Base-by-base conservation (phyloP, 345 rosid species). In the Eucalyptus tenuipes region DNA sequence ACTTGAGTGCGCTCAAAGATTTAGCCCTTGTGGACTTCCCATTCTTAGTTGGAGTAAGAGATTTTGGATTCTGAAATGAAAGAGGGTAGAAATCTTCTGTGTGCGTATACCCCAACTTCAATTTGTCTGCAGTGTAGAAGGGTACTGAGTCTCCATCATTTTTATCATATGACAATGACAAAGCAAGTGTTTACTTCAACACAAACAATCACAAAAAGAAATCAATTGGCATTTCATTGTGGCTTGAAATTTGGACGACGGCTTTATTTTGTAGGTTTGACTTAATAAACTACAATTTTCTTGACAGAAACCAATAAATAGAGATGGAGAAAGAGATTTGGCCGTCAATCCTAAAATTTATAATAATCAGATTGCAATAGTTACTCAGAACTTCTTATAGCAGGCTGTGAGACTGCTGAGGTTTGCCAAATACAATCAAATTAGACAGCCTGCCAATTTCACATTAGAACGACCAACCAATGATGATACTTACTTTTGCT, bases 51-150 rank as follows among this genome's bases (percentile, higher is more conserved):
- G 93, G 93, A 85, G 92, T 90, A 59, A 88, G 85, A 84, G 91
- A 88, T 87, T 93, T 95, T 80, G 89, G n/a, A 64, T 57, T 85
- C 31, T 92, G 86, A 88, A 71, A 50, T n/a, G 90, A 66, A 75
- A 53, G 85, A 88, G 85, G 88, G 85, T 87, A 88, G 80, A 86
- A 57, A 89, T 87, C 89, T 86, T 25, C 89, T 75, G 47, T 75
- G 47, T 40, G 84, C 47, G 80, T 92, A 75, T 89, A 66, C 45
- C 88, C 92, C 57, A 86, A 80, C 93, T 94, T 95, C 86, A 91
- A 89, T 93, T 96, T 96, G 92, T 88, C 99, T 97, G 47, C 84
- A 40, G 84, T 5, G 92, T 89, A 88, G 44, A 25, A 61, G 25
- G 64, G 89, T 80, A 49, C 55, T 17, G 75, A 86, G 59, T 85